Evolutionary conservation across 495 filamentous ascomycete genomes (phyloP), one percentile per base, ranked within the genome.

Genomic region (Xylaria palmicola): DNA sequence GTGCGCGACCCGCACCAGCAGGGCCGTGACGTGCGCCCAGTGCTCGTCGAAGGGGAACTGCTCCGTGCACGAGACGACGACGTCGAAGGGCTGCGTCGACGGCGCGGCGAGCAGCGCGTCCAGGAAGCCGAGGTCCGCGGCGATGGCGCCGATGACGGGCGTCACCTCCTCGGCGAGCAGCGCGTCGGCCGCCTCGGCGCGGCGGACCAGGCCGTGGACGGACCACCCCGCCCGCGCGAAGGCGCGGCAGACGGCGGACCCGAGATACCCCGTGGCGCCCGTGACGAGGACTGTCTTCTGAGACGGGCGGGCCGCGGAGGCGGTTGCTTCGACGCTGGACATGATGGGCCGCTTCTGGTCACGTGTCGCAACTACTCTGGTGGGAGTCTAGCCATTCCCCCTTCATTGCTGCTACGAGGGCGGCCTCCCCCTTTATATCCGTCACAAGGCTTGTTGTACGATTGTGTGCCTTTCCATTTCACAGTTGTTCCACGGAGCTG

Each of bases 261-360:
- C 77, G 37, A 78, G 73, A 65, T 76, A 79, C 1, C 75, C 77
- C 34, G 74, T 77, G 15, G 77, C 77, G 17, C 75, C 77, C 0
- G 73, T 78, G 39, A 79, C 67, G 10, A 79, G 70, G 27, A 73
- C 77, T 12, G 64, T 69, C 36, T 66, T 71, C 44, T 30, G 45
- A 1, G 54, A 29, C 10, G 56, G 36, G 40, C 32, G 56, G 52
- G 45, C 10, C n/a, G n/a, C n/a, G n/a, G n/a, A n/a, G n/a, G n/a
- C n/a, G n/a, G n/a, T n/a, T n/a, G n/a, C n/a, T n/a, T n/a, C n/a
- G n/a, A n/a, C n/a, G n/a, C n/a, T n/a, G n/a, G n/a, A n/a, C n/a
- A n/a, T n/a, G n/a, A n/a, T n/a, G n/a, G n/a, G n/a, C n/a, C n/a
- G n/a, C 13, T 1, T 50, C 17, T 34, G n/a, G 27, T 20, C 3